phyloP scores from a whole-genome alignment of 768 basidiomycete genomes.

The Flagelloscypha sp. region DNA sequence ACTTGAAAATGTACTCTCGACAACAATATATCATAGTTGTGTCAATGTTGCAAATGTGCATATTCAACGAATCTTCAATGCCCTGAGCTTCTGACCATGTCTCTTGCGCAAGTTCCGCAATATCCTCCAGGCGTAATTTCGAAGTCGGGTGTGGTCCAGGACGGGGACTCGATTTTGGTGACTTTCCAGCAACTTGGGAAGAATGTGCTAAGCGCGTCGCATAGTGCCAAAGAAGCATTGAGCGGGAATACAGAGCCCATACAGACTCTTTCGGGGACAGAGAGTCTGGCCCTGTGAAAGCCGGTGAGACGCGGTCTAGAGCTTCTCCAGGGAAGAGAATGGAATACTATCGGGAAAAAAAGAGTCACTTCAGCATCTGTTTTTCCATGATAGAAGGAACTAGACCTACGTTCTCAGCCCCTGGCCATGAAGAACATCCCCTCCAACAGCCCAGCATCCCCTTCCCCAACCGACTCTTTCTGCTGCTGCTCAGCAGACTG shows the following conservation, averaged over 20 bases:
- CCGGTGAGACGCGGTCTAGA: slow-evolving; percentile 38
- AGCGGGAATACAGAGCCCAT: slow-evolving; percentile 77
- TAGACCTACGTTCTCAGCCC: slow-evolving; percentile 55
- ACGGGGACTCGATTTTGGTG: no score
- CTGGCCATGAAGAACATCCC: no score
- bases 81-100: slow-evolving; percentile 59
- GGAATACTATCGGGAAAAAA: slow-evolving; percentile 36
- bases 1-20: slow-evolving; percentile 72
- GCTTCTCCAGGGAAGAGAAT: slow-evolving; percentile 72
- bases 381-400: slow-evolving; percentile 4
- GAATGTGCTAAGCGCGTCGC: no score
- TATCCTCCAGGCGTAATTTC: no score
- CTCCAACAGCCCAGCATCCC: no score
- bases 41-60: slow-evolving; percentile 66
- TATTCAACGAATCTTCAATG: slow-evolving; percentile 58
- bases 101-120: slow-evolving; percentile 50
- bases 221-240: slow-evolving; percentile 76
- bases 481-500: no score
- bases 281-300: slow-evolving; percentile 29
- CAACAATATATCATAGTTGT: slow-evolving; percentile 57
- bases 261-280: slow-evolving; percentile 67
- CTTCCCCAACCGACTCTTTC: no score
- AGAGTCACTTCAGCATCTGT: slow-evolving; percentile 4
- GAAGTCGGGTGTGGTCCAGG: no score
- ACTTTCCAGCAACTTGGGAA: no score